These are phyloP conservation scores for Tephrocybe sp. DNA, from an alignment of 768 basidiomycete species.

Conservation along the genomic window DNA sequence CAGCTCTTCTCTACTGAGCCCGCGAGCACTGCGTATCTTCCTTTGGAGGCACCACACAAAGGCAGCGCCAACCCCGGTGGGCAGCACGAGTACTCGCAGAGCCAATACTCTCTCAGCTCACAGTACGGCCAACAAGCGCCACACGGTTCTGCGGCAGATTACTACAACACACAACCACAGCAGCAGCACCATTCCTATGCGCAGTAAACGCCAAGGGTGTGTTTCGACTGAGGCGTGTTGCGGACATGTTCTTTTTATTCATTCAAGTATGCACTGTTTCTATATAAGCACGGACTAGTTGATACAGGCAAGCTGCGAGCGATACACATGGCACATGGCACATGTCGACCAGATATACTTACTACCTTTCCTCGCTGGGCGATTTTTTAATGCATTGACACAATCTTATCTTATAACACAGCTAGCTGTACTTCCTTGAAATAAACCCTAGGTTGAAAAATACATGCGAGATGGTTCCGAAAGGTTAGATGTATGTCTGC, in stretches of 20 bases:
- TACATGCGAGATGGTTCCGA: not conserved
- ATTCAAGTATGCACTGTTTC: not conserved
- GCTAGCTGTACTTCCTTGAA: conserved; percentile 9
- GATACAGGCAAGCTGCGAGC: not conserved
- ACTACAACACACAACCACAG: not conserved
- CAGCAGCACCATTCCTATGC: not conserved
- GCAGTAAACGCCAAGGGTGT: not conserved
- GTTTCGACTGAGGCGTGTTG: not conserved
- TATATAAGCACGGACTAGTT: conserved; percentile 1
- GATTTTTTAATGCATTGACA: conserved; percentile 12
- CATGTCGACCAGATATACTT: conserved; percentile 1
- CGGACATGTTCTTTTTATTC: not conserved
- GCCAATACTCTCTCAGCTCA: conserved; percentile 12
- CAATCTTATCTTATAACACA: conserved; percentile 3
- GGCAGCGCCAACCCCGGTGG: conserved; percentile 6
- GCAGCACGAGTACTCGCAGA: conserved; percentile 10
- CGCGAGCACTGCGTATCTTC: conserved; percentile 27
- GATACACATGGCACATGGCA: conserved; percentile 7
- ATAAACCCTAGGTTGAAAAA: not conserved
- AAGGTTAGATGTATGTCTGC: not conserved
- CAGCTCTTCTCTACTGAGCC: conserved; percentile 21
- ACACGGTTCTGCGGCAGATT: conserved; percentile 2
- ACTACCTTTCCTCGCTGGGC: conserved; percentile 13
- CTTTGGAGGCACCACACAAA: conserved; percentile 20
- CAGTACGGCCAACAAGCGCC: not conserved